Evolutionary conservation across 805 yeast genomes (phyloP).

Genomic region (Nakazawaea laoshanensis): DNA sequence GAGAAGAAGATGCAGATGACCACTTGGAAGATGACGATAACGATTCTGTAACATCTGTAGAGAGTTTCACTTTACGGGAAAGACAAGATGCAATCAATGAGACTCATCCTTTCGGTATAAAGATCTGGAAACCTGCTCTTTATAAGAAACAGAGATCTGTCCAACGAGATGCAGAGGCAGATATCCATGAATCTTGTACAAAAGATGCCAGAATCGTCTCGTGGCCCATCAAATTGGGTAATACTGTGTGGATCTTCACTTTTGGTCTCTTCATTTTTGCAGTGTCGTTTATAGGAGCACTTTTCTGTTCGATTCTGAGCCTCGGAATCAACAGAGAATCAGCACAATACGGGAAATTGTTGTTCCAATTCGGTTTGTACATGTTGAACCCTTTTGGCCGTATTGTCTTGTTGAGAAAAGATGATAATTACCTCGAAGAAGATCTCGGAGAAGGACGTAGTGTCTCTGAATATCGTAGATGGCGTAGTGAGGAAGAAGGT

Average conservation of each 20-base stretch:
- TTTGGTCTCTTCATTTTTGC: slow-evolving; percentile 58
- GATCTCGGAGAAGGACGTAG: slow-evolving; percentile 87
- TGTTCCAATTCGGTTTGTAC: slow-evolving; percentile 60
- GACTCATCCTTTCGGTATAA: slow-evolving; percentile 96
- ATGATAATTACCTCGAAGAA: slow-evolving; percentile 73
- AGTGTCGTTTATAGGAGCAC: slow-evolving; percentile 42
- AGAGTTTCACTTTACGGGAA: slow-evolving; percentile 81
- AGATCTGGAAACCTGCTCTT: slow-evolving; percentile 97
- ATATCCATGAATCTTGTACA: slow-evolving; percentile 68
- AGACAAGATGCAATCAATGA: slow-evolving; percentile 94
- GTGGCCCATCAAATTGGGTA: slow-evolving; percentile 58
- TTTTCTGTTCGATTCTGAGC: slow-evolving; percentile 33
- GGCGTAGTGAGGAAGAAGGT: slow-evolving; percentile 80
- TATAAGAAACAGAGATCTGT: slow-evolving; percentile 91
- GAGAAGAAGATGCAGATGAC: slow-evolving; percentile 19
- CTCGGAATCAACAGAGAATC: slow-evolving; percentile 38
- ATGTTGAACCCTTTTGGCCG: slow-evolving; percentile 85
- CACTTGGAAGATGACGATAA: slow-evolving; percentile 18
- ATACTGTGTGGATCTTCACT: slow-evolving; percentile 64
- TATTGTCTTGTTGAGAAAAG: slow-evolving; percentile 69
- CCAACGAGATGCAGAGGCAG: slow-evolving; percentile 83
- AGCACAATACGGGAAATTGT: slow-evolving; percentile 51
- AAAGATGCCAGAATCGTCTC: slow-evolving; percentile 38
- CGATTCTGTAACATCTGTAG: slow-evolving; percentile 42
- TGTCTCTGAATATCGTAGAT: slow-evolving; percentile 73